Evolutionary conservation across 2,329 filamentous ascomycete genomes (phyloP).

Genomic region (Sporothrix curviconia): DNA sequence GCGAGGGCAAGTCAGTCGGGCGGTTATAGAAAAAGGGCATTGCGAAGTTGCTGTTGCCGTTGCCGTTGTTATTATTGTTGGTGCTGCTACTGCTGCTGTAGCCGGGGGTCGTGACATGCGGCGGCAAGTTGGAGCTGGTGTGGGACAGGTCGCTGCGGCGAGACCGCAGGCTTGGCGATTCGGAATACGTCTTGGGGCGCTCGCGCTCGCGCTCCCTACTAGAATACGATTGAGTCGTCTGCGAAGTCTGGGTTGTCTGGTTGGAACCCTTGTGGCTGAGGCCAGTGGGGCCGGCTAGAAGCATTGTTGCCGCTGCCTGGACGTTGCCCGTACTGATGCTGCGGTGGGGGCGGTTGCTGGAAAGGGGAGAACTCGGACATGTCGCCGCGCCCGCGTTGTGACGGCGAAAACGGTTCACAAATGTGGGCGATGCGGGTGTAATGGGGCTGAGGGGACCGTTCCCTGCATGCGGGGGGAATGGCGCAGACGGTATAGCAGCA

Average conservation of each 20-base stretch:
- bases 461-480: slow-evolving; percentile 17
- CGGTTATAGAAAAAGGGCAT: slow-evolving; percentile 23
- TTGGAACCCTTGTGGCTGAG: slow-evolving; percentile 44
- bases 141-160: slow-evolving; percentile 55
- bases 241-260: slow-evolving; percentile 20
- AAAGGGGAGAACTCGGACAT: neutral
- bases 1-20: slow-evolving; percentile 51
- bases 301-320: slow-evolving; percentile 37
- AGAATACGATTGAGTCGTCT: slow-evolving; percentile 33
- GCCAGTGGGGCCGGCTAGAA: slow-evolving; percentile 27
- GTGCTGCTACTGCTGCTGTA: slow-evolving; percentile 4
- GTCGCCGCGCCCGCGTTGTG: slow-evolving; percentile 6
- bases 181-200: slow-evolving; percentile 47
- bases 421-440: slow-evolving; percentile 47
- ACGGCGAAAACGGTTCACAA: slow-evolving; percentile 46
- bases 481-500: neutral
- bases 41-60: slow-evolving; percentile 9
- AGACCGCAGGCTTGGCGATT: slow-evolving; percentile 55
- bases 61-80: no score
- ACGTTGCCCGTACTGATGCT: slow-evolving; percentile 24
- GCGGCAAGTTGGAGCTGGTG: slow-evolving; percentile 19
- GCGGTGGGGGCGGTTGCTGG: slow-evolving; percentile 4
- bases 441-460: slow-evolving; percentile 40
- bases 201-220: slow-evolving; percentile 40
- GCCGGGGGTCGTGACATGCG: slow-evolving; percentile 5